phyloP scores from a whole-genome alignment of 352 stramenopile genomes.

The Phytophthora pinifolia region DNA sequence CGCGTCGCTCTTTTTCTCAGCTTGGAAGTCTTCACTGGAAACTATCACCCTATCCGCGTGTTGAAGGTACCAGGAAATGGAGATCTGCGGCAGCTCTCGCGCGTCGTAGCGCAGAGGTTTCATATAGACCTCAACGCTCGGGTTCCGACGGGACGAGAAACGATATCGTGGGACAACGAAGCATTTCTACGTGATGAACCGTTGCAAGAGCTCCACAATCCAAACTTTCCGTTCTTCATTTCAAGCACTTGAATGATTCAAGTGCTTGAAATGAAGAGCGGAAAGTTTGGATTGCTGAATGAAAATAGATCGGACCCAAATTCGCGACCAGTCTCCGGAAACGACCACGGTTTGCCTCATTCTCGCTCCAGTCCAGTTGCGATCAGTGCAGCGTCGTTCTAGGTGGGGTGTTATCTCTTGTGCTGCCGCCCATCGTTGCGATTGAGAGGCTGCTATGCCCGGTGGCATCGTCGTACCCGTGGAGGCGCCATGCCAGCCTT shows the following conservation, averaged over 20 bases:
- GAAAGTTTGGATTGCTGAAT: no score
- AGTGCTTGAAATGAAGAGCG: no score
- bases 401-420: no score
- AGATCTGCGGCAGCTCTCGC: slow-evolving; percentile 34
- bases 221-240: slow-evolving; percentile 50
- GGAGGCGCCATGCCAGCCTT: no score
- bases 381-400: no score
- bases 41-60: slow-evolving; percentile 44
- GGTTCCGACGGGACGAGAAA: slow-evolving; percentile 8
- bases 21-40: slow-evolving; percentile 44
- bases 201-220: slow-evolving; percentile 44
- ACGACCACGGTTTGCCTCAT: no score
- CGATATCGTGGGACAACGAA: slow-evolving; percentile 40
- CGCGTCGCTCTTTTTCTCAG: slow-evolving; percentile 48
- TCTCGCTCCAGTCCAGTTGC: no score
- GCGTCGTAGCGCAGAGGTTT: slow-evolving; percentile 34
- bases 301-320: slow-evolving; percentile 2
- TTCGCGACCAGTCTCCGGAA: no score
- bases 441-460: no score
- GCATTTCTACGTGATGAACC: slow-evolving; percentile 42
- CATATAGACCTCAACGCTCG: slow-evolving; percentile 29
- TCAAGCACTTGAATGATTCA: slow-evolving; percentile 33
- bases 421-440: no score
- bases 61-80: slow-evolving; percentile 38
- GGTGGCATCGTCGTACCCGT: no score